These are phyloP conservation scores for Hebeloma cylindrosporum DNA, from an alignment of 768 basidiomycete species.

Conservation along the genomic window DNA sequence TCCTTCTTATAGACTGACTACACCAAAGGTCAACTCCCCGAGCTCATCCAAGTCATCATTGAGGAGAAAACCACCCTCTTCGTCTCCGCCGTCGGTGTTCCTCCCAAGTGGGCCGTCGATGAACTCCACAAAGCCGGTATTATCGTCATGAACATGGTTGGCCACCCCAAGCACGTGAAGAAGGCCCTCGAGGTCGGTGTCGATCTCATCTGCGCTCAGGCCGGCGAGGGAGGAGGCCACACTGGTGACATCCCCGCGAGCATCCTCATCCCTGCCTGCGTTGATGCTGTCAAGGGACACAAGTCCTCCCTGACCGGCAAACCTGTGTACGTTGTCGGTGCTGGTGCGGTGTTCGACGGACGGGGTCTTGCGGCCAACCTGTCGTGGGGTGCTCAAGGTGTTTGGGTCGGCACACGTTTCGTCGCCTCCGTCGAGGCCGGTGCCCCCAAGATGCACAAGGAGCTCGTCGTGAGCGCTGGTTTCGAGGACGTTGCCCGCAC, in stretches of 20 bases:
- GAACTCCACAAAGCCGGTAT: slow-evolving; percentile 83
- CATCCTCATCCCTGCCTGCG: slow-evolving; percentile 88
- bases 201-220: slow-evolving; percentile 93
- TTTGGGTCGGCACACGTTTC: slow-evolving; percentile 87
- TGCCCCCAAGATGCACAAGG: slow-evolving; percentile 85
- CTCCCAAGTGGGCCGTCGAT: slow-evolving; percentile 78
- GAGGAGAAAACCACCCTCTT: slow-evolving; percentile 87
- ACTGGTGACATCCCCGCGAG: slow-evolving; percentile 84
- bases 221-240: slow-evolving; percentile 87
- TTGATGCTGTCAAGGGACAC: slow-evolving; percentile 77
- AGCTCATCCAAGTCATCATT: slow-evolving; percentile 88
- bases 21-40: slow-evolving; percentile 81
- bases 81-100: slow-evolving; percentile 89
- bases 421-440: slow-evolving; percentile 80
- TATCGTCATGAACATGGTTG: slow-evolving; percentile 93
- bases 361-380: slow-evolving; percentile 85
- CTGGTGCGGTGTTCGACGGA: slow-evolving; percentile 90
- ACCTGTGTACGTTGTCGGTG: slow-evolving; percentile 86
- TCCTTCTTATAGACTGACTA: slow-evolving; percentile 66
- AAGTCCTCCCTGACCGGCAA: slow-evolving; percentile 79
- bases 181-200: slow-evolving; percentile 84
- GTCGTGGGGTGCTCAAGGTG: slow-evolving; percentile 85
- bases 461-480: slow-evolving; percentile 65
- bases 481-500: slow-evolving; percentile 82
- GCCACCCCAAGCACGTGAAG: slow-evolving; percentile 86